Base-by-base conservation (phyloP, 2,329 filamentous ascomycete genomes). In the Penicillium sp. region DNA sequence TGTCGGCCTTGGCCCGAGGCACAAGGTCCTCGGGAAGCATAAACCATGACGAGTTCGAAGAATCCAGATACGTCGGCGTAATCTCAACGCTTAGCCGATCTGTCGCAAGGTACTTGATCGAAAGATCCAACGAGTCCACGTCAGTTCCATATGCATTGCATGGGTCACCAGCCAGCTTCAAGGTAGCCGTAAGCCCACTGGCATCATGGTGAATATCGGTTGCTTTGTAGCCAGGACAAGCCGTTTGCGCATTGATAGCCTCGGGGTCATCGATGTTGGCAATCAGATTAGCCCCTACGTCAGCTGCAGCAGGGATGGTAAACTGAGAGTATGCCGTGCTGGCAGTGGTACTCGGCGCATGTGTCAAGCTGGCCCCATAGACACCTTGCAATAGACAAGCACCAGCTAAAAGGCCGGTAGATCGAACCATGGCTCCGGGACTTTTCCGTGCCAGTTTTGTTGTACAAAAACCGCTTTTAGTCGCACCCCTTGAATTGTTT, bases 81-180 rank as follows among this genome's bases (percentile, higher is more conserved):
- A 96, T 91, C 64, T 87, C 85, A 49, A 95, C 79, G 54, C 88
- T 87, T 42, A 95, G 73, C 1, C 90, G 82, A 64, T 90, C 84
- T 16, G 76, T 74, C 5, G 84, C 81, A 68, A 90, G 86, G 63
- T 87, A 88, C 66, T 87, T 84, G 13, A 95, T 87, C 3, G 84
- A 82, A 31, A 96, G 76, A 35, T 81, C 82, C 49, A 96, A 77
- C 4, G 82, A 77, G 24, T 87, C 80, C 27, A 96, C 78, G 68
- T 96, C 91, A 8, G 82, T 88, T 0, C 91, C 91, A 62, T 93
- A 96, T 22, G 86, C 83, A 72, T 93, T 89, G 78, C 91, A 87
- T 29, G 83, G 70, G 22, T 76, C 63, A 3, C 84, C 84, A 37
- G 82, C 82, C 52, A 87, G 69, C 0, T 65, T 75, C 64, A 87